Conservation (phyloP, 140 eudicot genomes). For the Anethum foeniculum region DNA sequence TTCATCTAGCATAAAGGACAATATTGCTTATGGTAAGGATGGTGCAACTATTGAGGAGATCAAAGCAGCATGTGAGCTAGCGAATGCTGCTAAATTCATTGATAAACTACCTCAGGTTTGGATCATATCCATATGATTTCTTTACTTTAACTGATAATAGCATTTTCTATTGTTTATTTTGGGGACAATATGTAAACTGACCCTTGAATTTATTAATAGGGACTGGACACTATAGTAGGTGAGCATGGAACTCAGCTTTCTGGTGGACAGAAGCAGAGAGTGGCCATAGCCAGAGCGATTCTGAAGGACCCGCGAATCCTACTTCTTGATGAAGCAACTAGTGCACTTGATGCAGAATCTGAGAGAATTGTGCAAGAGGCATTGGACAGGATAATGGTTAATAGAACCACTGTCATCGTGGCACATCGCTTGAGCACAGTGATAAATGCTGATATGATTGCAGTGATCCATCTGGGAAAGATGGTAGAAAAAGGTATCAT, state of each 20-base stretch:
- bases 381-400: slow-evolving; percentile 82
- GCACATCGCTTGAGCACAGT: slow-evolving; percentile 94
- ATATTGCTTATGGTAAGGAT: slow-evolving; percentile 80
- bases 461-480: slow-evolving; percentile 84
- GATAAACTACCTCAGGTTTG: slow-evolving; percentile 78
- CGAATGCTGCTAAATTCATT: slow-evolving; percentile 92
- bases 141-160: neutral
- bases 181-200: neutral
- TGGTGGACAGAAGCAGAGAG: slow-evolving; percentile 97
- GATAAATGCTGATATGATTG: slow-evolving; percentile 77
- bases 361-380: slow-evolving; percentile 92
- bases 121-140: neutral
- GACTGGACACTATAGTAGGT: slow-evolving; percentile 89
- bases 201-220: slow-evolving; percentile 21
- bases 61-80: slow-evolving; percentile 80
- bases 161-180: neutral
- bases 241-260: slow-evolving; percentile 99
- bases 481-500: slow-evolving; percentile 76
- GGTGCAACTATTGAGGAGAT: slow-evolving; percentile 84
- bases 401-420: slow-evolving; percentile 78
- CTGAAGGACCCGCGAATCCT: slow-evolving; percentile 79
- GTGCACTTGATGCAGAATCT: slow-evolving; percentile 94
- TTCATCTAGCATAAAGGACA: slow-evolving; percentile 78
- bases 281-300: slow-evolving; percentile 92
- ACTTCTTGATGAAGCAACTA: slow-evolving; percentile 94